Evolutionary conservation across 306 rosid genomes (phyloP).

Genomic region (Sicyos baderoa): DNA sequence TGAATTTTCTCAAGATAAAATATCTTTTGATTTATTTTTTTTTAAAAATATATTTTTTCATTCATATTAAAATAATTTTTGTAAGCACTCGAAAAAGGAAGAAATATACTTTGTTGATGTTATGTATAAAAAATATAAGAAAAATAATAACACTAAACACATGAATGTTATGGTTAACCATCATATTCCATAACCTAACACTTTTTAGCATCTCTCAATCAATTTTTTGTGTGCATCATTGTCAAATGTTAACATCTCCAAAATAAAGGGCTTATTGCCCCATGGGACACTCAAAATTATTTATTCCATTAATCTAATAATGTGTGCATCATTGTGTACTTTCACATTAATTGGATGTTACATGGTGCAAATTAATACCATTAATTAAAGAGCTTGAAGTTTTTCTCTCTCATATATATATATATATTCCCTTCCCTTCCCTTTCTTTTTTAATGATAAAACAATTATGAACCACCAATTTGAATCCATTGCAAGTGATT

Average conservation of each 20-base stretch:
- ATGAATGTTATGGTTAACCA: not conserved
- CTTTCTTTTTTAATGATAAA: not conserved
- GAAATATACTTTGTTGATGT: too few species aligned
- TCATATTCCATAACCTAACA: not conserved
- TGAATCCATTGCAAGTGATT: not conserved
- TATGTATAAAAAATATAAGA: too few species aligned
- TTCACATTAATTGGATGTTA: too few species aligned
- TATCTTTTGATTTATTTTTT: too few species aligned
- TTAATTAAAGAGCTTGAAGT: not conserved
- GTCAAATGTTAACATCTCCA: not conserved
- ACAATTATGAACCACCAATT: not conserved
- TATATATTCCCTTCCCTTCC: too few species aligned
- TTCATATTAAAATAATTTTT: too few species aligned
- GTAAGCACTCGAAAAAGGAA: too few species aligned
- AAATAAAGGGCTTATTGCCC: not conserved
- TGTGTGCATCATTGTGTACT: not conserved
- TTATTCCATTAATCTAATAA: not conserved
- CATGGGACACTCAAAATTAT: not conserved
- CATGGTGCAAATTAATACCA: not conserved
- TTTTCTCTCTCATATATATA: too few species aligned
- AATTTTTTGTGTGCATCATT: not conserved
- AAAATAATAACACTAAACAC: too few species aligned
- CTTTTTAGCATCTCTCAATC: slow-evolving; percentile 6
- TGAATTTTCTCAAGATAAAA: too few species aligned
- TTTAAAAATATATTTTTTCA: too few species aligned